Base-by-base conservation (phyloP, 345 rosid genomes). In the Salix purpurea region DNA sequence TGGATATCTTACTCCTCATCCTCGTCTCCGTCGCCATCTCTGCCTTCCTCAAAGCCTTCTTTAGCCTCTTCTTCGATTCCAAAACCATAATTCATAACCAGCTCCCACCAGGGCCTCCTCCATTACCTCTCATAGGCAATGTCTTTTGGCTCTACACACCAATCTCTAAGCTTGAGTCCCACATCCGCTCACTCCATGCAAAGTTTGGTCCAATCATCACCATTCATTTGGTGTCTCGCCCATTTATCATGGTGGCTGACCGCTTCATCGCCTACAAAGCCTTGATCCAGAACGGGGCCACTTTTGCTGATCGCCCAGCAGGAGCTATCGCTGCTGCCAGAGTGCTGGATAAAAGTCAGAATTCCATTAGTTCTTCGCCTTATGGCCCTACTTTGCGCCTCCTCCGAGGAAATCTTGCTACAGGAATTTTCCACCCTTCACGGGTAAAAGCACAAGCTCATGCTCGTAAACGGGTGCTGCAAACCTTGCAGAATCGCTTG, bases 361-460 rank as follows among this genome's bases (percentile, higher is more conserved):
- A 50, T 19, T 19, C 19, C 16, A 52, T 71, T 23, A 50, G 15
- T 11, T 46, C 73, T 46, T 24, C 72, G 16, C 48, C 15, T 3
- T 70, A 70, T 16, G 73, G 73, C 18, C 73, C 73, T 13, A 48
- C 73, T 28, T 48, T 39, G 73, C 73, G 61, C n/a, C 73, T 44
- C 32, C 39, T 70, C 60, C 60, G 73, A 5, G 37, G 61, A 1
- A 70, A 70, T 18, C 60, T 70, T 60, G 46, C 60, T 0, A 4
- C 37, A 3, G 73, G 14, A 48, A 28, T 70, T 39, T 60, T 70
- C 37, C 73, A 46, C 13, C 58, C 73, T 24, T 70, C 73, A 10
- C 73, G 73, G 16, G 61, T 70, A 23, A 70, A 70, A 39, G 1
- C 73, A 1, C 48, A 44, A n/a, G 36, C 21, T 46, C 60, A 24